Percentiles rank a stretch among this genome's conserved stretches.
phyloP scores from a whole-genome alignment of 2,329 filamentous ascomycete genomes.

The Colletotrichum australisinense region DNA sequence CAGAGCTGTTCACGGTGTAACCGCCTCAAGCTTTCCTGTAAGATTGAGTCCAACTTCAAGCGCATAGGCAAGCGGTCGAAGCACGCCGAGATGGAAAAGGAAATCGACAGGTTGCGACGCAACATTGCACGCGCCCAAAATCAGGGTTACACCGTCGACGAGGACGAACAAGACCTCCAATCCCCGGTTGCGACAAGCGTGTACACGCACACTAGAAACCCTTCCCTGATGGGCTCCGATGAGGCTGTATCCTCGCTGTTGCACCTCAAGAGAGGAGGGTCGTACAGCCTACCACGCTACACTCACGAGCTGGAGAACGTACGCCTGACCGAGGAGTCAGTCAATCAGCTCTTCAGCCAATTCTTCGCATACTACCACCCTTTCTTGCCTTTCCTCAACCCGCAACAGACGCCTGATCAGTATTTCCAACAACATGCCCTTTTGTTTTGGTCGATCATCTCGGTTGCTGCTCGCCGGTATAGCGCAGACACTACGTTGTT shows the following conservation, averaged over 20 bases:
- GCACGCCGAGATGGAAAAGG: conserved; percentile 88
- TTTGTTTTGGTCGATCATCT: conserved; percentile 87
- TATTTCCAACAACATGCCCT: conserved; percentile 83
- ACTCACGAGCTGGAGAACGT: conserved; percentile 72
- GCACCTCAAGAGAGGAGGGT: conserved; percentile 73
- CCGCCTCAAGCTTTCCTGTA: conserved; percentile 84
- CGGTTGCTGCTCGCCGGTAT: conserved; percentile 80
- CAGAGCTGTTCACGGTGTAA: conserved; percentile 81
- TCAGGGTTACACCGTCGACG: conserved; percentile 66
- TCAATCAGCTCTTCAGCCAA: conserved; percentile 75
- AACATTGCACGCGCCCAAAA: conserved; percentile 69
- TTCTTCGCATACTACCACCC: conserved; percentile 83
- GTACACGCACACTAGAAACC: conserved; percentile 70
- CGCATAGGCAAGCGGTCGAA: conserved; percentile 84
- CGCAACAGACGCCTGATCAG: conserved; percentile 73
- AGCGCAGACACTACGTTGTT: conserved; percentile 72
- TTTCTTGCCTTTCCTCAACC: conserved; percentile 81
- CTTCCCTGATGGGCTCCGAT: conserved; percentile 74
- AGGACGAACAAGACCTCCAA: conserved; percentile 68
- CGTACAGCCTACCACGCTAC: conserved; percentile 69
- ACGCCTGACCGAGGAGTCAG: conserved; percentile 72
- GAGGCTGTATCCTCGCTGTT: conserved; percentile 75
- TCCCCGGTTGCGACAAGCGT: conserved; percentile 69
- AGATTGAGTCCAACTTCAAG: conserved; percentile 91
- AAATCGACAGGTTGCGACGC: conserved; percentile 77